phyloP scores from a whole-genome alignment of 768 basidiomycete genomes.

The Tylopilus sp. region DNA sequence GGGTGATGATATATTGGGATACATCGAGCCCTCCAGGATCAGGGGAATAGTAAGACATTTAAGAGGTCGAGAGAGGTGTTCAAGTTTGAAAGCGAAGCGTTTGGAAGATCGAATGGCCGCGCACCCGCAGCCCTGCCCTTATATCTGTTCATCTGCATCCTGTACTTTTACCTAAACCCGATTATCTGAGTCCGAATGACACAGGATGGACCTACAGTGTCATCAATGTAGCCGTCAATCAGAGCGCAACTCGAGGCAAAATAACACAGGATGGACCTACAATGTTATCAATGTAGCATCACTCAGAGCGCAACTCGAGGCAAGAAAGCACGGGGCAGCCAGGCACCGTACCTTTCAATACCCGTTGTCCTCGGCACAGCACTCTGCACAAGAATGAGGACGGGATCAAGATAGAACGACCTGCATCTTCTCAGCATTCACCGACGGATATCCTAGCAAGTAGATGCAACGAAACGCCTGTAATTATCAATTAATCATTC shows the following conservation, averaged over 20 bases:
- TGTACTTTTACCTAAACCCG: background rate
- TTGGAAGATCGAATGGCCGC: too few relatives aligned
- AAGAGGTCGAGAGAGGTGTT: background rate
- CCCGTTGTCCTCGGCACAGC: too few relatives aligned
- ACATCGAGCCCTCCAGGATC: background rate
- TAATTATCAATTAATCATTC: too few relatives aligned
- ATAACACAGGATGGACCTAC: slow-evolving; percentile 3
- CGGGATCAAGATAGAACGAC: too few relatives aligned
- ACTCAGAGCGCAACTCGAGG: too few relatives aligned
- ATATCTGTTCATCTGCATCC: background rate
- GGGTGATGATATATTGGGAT: slow-evolving; percentile 35
- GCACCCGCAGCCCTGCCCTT: background rate
- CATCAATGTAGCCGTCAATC: background rate
- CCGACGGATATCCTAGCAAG: too few relatives aligned
- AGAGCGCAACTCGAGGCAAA: background rate
- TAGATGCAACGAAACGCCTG: too few relatives aligned
- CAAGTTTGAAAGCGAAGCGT: background rate
- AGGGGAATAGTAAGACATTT: slow-evolving; percentile 2
- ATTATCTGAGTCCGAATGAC: background rate
- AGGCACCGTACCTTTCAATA: too few relatives aligned
- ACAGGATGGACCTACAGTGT: background rate
- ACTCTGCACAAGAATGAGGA: too few relatives aligned
- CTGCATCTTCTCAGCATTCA: too few relatives aligned
- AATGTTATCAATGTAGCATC: too few relatives aligned
- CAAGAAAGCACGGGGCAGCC: background rate